Conservation (phyloP, 1,284 basidiomycete genomes). For the Hemileccinum hortonii region DNA sequence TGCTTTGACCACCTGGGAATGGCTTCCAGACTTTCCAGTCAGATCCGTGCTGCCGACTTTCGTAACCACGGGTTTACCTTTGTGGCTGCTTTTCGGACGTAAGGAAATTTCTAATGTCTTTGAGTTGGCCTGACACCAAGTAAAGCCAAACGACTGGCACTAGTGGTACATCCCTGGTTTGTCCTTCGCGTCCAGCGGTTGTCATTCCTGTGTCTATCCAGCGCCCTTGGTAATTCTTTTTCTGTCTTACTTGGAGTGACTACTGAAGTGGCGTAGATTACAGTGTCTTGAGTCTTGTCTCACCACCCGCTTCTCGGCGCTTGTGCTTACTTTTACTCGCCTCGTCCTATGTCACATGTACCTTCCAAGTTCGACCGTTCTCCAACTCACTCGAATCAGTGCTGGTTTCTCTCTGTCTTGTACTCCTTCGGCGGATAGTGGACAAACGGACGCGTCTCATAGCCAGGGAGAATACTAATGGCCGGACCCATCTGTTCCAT, state of each 20-base stretch:
- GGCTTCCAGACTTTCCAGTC: slow-evolving; percentile 35
- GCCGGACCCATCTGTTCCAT: background rate
- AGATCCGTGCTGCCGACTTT: slow-evolving; percentile 38
- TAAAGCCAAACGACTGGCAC: slow-evolving; percentile 12
- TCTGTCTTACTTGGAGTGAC: background rate
- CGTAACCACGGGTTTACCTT: slow-evolving; percentile 37
- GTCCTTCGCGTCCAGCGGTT: slow-evolving; percentile 35
- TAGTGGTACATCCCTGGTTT: slow-evolving; percentile 16
- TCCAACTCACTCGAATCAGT: slow-evolving; percentile 41
- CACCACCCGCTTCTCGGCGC: slow-evolving; percentile 18
- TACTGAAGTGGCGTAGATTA: slow-evolving; percentile 30
- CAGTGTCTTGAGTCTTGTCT: slow-evolving; percentile 27
- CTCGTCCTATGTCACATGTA: slow-evolving; percentile 39
- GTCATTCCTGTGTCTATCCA: slow-evolving; percentile 33
- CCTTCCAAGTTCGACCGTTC: slow-evolving; percentile 43
- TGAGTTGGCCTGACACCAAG: slow-evolving; percentile 9
- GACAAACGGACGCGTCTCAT: background rate
- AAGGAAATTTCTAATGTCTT: slow-evolving; percentile 12
- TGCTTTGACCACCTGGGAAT: slow-evolving; percentile 39
- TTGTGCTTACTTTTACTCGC: slow-evolving; percentile 36
- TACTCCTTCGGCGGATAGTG: slow-evolving; percentile 19
- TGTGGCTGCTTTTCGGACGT: slow-evolving; percentile 26
- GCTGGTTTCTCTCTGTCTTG: slow-evolving; percentile 33
- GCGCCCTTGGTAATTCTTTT: slow-evolving; percentile 33
- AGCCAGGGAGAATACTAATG: background rate